Evolutionary conservation across 1,284 basidiomycete species (phyloP), one percentile per base, ranked within the genome.

Genomic region (Moesziomyces sp.): DNA sequence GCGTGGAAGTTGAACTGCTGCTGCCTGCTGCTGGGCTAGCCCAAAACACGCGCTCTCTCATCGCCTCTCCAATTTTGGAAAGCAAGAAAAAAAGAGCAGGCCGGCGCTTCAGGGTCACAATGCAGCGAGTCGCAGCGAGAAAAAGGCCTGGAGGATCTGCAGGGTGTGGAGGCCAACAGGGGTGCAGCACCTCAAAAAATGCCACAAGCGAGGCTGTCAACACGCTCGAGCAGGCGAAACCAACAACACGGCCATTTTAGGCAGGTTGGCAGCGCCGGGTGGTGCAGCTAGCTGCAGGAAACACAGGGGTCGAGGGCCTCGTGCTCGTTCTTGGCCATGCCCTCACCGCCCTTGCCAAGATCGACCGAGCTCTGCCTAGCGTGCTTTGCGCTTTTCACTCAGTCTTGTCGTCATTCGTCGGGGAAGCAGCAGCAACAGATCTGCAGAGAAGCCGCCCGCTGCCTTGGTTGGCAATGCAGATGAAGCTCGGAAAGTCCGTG

Each of bases 351-450:
- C 40, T 23, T 23, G 28, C 18, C 21, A 19, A 30, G 47, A 35
- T 49, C 30, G 47, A 33, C 47, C 26, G 16, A 55, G 53, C 45
- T 47, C 19, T 47, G 19, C 8, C 24, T 40, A 46, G 53, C 53
- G 24, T 42, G n/a, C 24, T 43, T 16, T 21, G 23, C 43, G 16
- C 11, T 5, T 18, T 26, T 14, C 11, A 3, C 16, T n/a, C 24
- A 23, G 45, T 2, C 30, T 33, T 13, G 30, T 33, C 30, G 11
- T 33, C 11, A 18, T 40, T 14, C 38, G 4, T 40, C 16, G 38
- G 18, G 3, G 35, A 13, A 7, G 21, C 21, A 21, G 38, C 38
- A 40, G 38, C 38, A 40, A 16, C 26, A 28, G 26, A 28, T 28
- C 26, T 28, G 26, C 26, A 7, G 7, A 28, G 26, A 28, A 28